Base-by-base conservation (phyloP, 75 land plant species). In the Pinus albicaulis region DNA sequence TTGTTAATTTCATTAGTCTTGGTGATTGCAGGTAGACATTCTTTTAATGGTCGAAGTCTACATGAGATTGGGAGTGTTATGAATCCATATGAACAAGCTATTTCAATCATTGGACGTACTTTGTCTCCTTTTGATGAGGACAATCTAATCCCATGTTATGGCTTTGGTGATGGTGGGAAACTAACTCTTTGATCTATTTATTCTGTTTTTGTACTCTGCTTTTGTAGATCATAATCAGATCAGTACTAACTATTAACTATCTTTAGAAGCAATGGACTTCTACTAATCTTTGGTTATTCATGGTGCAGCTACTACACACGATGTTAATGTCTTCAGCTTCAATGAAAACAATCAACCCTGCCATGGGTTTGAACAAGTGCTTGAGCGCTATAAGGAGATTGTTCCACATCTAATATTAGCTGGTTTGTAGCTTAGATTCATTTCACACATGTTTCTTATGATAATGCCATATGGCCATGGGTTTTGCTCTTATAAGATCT, bases 51-150 rank as follows among this genome's bases (percentile, higher is more conserved):
- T 68, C 79, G 82, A 77, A 86, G 90, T 61, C 84, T 94, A 70
- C 98, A 94, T 84, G 86, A 91, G n/a, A 77, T 92, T 24, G 71
- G 71, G 14, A 77, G 8, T 63, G 76, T 34, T 31, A 90, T 81
- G 34, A 94, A 94, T 76, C 98, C 98, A 3, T 94, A 94, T 79
- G 98, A 94, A 82, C 87, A 90, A 88, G 95, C 98, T 20, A 86
- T 94, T 59, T 86, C 92, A 76, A 92, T 94, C 28, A 82, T 94
- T 77, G 95, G 95, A 2, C 87, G 78, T 5, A 94, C 98, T 38
- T 60, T 94, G 11, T 86, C 98, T 72, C 89, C 91, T 20, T 94
- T 92, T 79, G 98, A 94, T 62, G 98, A 94, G 63, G 98, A 94
- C 70, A 87, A 89, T 73, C 77, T 92, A 77, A 92, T 94, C 65